Evolutionary conservation across 2,329 filamentous ascomycete genomes (phyloP), one percentile per base, ranked within the genome.

Genomic region (Diaporthe humulicola): DNA sequence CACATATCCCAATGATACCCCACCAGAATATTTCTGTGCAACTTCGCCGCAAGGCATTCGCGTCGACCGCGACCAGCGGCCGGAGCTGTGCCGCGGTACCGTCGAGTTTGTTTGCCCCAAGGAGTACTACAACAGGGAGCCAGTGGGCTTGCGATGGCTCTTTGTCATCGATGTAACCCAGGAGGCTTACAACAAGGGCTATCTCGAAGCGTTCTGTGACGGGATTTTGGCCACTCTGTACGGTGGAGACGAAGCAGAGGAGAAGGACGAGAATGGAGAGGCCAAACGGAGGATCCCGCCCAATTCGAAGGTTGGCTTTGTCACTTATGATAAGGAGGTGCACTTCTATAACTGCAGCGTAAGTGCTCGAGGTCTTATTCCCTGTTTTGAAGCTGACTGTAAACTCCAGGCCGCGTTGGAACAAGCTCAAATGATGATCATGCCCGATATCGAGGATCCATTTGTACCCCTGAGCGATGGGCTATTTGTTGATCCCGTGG

Each of bases 101-200:
- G 96, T 98, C 60, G 97, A 99, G 82, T 99, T 98, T 82, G 89
- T 97, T 75, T 97, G 99, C 19, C 97, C 97, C 22, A 98, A 98
- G 86, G 97, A 99, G 85, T 99, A 99, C 85, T 99, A 96, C 95
- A 96, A 95, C 33, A 97, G 96, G 83, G 93, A 97, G 82, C 97
- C 97, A 0, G 94, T 97, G 19, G 95, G 95, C 33, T 83, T 98
- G 79, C 92, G 93, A 75, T 98, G 93, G 90, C 86, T 99, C 15
- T 99, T 99, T 83, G 84, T 98, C 77, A 94, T 99, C 74, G 97
- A 99, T 83, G 95, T 97, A 54, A 97, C 95, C 6, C 95, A 97
- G 78, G 96, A 98, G 84, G 92, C 96, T 1, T 93, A 94, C 77
- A 97, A 96, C 82, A 95, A 95, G 82, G 96, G 96, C 0, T 98